phyloP scores from a whole-genome alignment of 331 rosid species.

The Saraca asoca region DNA sequence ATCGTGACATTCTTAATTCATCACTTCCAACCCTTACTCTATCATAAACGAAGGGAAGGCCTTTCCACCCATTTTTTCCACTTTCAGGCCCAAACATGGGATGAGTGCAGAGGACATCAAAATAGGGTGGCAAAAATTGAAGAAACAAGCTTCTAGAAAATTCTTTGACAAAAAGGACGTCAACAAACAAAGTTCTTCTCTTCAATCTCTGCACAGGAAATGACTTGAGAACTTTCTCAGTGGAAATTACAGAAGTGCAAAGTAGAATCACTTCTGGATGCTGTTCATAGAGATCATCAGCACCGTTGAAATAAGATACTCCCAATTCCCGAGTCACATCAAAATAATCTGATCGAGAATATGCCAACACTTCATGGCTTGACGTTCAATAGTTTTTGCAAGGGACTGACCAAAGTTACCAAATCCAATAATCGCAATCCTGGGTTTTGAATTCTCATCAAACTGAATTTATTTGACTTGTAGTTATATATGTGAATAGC shows the following conservation, averaged over 20 bases:
- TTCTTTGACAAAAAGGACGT: conserved; percentile 86
- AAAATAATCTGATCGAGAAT: conserved; percentile 75
- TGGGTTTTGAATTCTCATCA: conserved; percentile 52
- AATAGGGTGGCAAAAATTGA: conserved; percentile 55
- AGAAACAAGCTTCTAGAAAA: conserved; percentile 73
- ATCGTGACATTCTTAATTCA: conserved; percentile 59
- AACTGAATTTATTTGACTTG: conserved; percentile 29
- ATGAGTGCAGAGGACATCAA: conserved; percentile 82
- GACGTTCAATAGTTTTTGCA: conserved; percentile 60
- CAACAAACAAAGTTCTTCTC: conserved; percentile 80
- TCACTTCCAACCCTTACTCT: conserved; percentile 66
- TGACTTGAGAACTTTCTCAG: conserved; percentile 67
- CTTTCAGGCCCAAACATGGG: conserved; percentile 98
- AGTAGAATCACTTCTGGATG: conserved; percentile 85
- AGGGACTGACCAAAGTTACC: conserved; percentile 91
- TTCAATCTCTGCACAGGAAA: conserved; percentile 73
- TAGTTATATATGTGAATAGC: conserved; percentile 16
- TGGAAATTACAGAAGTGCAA: conserved; percentile 82
- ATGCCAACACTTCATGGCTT: conserved; percentile 71
- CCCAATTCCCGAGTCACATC: conserved; percentile 58
- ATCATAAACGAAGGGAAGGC: conserved; percentile 71
- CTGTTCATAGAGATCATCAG: conserved; percentile 79
- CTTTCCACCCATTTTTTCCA: conserved; percentile 79
- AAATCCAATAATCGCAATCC: conserved; percentile 72
- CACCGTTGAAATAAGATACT: conserved; percentile 58